phyloP scores from a whole-genome alignment of 169 alveolate species.

The Babesia divergens region DNA sequence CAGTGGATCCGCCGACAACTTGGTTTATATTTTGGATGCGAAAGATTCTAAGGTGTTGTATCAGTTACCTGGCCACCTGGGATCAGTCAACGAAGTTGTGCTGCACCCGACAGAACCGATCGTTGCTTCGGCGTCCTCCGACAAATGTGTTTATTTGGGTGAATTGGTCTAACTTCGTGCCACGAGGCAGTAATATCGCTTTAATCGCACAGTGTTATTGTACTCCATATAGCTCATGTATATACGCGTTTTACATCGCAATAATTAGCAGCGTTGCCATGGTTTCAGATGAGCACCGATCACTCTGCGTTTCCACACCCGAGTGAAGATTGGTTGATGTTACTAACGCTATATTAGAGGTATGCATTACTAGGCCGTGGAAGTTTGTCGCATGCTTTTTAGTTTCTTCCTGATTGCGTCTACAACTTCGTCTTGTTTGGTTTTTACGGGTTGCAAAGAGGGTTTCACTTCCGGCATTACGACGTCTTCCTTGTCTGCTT shows the following conservation, averaged over 20 bases:
- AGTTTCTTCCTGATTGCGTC: constrained; percentile 23
- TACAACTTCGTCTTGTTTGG: constrained; percentile 19
- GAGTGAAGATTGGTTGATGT: too few relatives aligned
- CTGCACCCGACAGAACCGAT: constrained; percentile 80
- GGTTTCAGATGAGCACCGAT: too few relatives aligned
- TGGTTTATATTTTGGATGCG: constrained; percentile 72
- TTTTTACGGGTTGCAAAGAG: background rate
- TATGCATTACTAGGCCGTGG: background rate
- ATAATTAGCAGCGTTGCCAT: too few relatives aligned
- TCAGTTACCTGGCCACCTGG: constrained; percentile 79
- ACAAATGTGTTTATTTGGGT: constrained; percentile 74
- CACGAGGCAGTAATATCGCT: too few relatives aligned
- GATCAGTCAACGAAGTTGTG: constrained; percentile 80
- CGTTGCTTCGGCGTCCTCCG: constrained; percentile 79
- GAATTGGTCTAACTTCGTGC: constrained; percentile 65
- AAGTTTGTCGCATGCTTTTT: constrained; percentile 9
- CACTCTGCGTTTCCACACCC: too few relatives aligned
- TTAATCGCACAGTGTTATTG: too few relatives aligned
- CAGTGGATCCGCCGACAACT: constrained; percentile 79
- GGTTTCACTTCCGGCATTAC: background rate
- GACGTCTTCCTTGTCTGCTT: background rate
- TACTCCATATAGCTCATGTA: too few relatives aligned
- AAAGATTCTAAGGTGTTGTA: constrained; percentile 67
- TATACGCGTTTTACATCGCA: too few relatives aligned
- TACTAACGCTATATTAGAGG: too few relatives aligned